Base-by-base conservation (phyloP, 2,329 filamentous ascomycete genomes). In the Microdochium trichocladiopsis region DNA sequence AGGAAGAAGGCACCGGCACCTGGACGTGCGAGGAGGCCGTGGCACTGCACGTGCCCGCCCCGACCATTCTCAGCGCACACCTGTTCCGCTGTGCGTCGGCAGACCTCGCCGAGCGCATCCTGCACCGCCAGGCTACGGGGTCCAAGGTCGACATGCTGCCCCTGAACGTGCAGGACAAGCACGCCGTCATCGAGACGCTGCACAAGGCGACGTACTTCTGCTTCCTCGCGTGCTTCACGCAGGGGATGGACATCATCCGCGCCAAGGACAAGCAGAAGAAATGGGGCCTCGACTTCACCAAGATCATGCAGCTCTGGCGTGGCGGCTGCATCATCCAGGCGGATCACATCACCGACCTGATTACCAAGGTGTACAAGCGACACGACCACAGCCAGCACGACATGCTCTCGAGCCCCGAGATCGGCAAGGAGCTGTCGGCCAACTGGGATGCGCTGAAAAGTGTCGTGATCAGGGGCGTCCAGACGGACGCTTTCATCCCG, bases 311-410 rank as follows among this genome's bases (percentile, higher is more conserved):
- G 60, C 83, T 88, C 57, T 88, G 85, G 86, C 77, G 83, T 2
- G 81, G 75, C 0, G 85, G 86, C 8, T 88, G 85, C 65, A 88
- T 89, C 64, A 88, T 89, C 61, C 79, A 84, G 60, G 77, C 80
- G 1, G 84, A 87, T 57, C 74, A 80, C 57, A 84, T 89, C 54
- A 76, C 78, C 2, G 77, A 84, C 50, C 64, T 88, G 25, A 71
- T 88, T 2, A 70, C 74, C 5, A 65, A 67, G 0, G 69, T 79
- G 48, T 76, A 69, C 53, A 53, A 72, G 25, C 60, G 63, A 5
- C 59, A 63, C 1, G 64, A 71, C 12, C 63, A 67, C 49, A 66
- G 72, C 25, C 66, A 66, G 36, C 69, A 75, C 57, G 73, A 81
- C 52, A 67, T 81, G 5, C 63, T 72, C 22, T 61, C 62, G 36